A percentile compares a stretch with the other conserved stretches of the same genome.
phyloP scores from a whole-genome alignment of 768 basidiomycete species.

The Pholiota microspora region DNA sequence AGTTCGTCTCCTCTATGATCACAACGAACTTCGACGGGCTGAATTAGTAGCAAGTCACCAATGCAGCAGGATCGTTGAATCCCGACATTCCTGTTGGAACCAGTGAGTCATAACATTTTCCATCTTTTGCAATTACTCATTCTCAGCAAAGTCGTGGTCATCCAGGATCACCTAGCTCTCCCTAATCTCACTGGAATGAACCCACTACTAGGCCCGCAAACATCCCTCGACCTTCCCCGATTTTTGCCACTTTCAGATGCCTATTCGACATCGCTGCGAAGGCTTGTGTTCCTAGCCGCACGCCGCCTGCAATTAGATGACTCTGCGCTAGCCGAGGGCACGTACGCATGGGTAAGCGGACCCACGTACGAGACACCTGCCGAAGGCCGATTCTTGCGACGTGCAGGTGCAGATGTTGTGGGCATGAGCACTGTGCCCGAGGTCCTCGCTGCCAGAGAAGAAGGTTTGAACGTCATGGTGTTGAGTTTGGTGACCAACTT shows the following conservation, averaged over 20 bases:
- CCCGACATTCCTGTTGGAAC: conserved; percentile 75
- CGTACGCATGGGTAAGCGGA: conserved; percentile 88
- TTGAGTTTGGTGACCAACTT: conserved; percentile 85
- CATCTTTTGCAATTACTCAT: conserved; percentile 7
- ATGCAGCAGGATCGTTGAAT: conserved; percentile 84
- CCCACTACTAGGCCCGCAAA: conserved; percentile 72
- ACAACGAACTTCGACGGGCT: not conserved
- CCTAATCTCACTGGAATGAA: conserved; percentile 77
- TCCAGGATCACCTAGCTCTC: conserved; percentile 83
- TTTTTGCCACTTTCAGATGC: conserved; percentile 86
- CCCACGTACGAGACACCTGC: conserved; percentile 90
- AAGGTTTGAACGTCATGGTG: conserved; percentile 72
- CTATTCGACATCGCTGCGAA: conserved; percentile 71
- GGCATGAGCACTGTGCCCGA: conserved; percentile 95
- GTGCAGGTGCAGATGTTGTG: conserved; percentile 83
- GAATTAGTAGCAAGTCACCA: conserved; percentile 59
- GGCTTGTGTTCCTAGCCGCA: conserved; percentile 69
- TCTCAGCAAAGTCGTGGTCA: conserved; percentile 60
- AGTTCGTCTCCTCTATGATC: conserved; percentile 42
- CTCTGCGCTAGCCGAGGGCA: conserved; percentile 71
- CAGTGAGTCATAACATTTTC: conserved; percentile 42
- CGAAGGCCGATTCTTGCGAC: conserved; percentile 75
- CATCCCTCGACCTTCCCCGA: conserved; percentile 58
- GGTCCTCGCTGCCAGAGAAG: conserved; percentile 77
- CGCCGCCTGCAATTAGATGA: conserved; percentile 53